Evolutionary conservation across 805 yeast genomes (phyloP).

Genomic region (Osmozyma mogii): DNA sequence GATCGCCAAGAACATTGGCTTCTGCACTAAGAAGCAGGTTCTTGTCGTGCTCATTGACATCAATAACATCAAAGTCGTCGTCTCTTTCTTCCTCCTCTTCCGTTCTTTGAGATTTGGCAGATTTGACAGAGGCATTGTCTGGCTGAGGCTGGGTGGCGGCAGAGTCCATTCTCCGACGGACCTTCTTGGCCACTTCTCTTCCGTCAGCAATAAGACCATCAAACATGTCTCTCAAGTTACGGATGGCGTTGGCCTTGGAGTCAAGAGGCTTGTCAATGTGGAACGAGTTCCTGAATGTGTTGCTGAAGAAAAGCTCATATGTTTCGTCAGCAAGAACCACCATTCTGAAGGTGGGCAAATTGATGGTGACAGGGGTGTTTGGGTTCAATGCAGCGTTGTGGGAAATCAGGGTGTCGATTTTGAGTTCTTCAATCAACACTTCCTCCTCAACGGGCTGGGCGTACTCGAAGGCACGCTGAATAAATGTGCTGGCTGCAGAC

Average conservation of each 20-base stretch:
- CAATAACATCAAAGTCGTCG: constrained; percentile 34
- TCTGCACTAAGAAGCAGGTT: constrained; percentile 45
- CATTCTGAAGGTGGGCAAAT: constrained; percentile 89
- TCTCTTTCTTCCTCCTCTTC: constrained; percentile 42
- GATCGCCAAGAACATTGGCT: constrained; percentile 31
- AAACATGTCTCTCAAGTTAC: constrained; percentile 76
- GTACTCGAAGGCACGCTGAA: constrained; percentile 83
- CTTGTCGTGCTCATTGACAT: constrained; percentile 36
- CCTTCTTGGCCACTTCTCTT: constrained; percentile 81
- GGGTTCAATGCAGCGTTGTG: constrained; percentile 85
- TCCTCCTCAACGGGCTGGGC: constrained; percentile 60
- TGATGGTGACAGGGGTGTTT: constrained; percentile 61
- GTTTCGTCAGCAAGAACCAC: constrained; percentile 91
- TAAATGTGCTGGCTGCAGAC: constrained; percentile 78
- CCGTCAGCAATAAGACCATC: constrained; percentile 92
- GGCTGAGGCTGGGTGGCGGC: constrained; percentile 31
- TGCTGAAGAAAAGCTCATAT: constrained; percentile 73
- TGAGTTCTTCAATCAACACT: constrained; percentile 28
- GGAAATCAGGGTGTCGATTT: constrained; percentile 30
- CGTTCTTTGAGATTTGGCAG: constrained; percentile 7
- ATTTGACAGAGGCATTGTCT: constrained; percentile 14
- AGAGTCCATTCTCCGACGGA: constrained; percentile 79
- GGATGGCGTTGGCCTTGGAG: constrained; percentile 38
- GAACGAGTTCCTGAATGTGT: constrained; percentile 57
- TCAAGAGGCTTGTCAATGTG: constrained; percentile 53